A percentile compares a stretch with the other conserved stretches of the same genome.
Conservation (phyloP, 352 stramenopile genomes). For the Globisporangium lucens region DNA sequence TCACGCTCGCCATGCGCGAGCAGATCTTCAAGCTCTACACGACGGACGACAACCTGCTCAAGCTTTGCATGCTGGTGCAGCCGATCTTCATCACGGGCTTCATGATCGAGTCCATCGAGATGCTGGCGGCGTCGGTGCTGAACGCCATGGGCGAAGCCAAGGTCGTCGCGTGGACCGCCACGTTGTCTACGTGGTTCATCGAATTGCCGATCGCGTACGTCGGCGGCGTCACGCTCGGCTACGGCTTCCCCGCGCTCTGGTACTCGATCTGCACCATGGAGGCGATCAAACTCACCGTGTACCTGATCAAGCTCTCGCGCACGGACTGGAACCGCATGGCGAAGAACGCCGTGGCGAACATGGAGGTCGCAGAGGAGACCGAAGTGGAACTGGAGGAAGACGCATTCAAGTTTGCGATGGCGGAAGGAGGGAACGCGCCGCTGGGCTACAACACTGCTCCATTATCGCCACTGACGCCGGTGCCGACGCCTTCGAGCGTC, state of each 20-base stretch:
- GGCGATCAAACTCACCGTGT: conserved; percentile 37
- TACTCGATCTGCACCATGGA: conserved; percentile 42
- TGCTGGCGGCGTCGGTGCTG: conserved; percentile 41
- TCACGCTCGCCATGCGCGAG: conserved; percentile 38
- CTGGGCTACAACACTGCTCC: too few relatives aligned
- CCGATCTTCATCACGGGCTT: conserved; percentile 47
- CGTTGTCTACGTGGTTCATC: conserved; percentile 41
- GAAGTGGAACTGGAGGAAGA: too few relatives aligned
- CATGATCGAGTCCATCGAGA: conserved; percentile 48
- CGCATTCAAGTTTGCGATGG: too few relatives aligned
- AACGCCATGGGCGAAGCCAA: conserved; percentile 50
- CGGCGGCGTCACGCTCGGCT: conserved; percentile 33
- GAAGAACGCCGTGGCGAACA: too few relatives aligned
- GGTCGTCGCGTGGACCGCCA: conserved; percentile 34
- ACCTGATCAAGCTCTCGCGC: conserved; percentile 22
- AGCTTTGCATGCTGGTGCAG: conserved; percentile 41
- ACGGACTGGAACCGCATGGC: conserved; percentile 36
- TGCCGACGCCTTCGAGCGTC: too few relatives aligned
- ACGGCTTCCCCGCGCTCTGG: conserved; percentile 47
- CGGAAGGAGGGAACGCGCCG: too few relatives aligned
- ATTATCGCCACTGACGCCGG: too few relatives aligned
- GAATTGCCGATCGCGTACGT: conserved; percentile 48
- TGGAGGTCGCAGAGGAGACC: too few relatives aligned
- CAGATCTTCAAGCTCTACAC: conserved; percentile 54
- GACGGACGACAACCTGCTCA: conserved; percentile 43